Evolutionary conservation across 371 early-diverging fungal genomes (phyloP), one percentile per base, ranked within the genome.

Genomic region (Choanephora cucurbitarum): DNA sequence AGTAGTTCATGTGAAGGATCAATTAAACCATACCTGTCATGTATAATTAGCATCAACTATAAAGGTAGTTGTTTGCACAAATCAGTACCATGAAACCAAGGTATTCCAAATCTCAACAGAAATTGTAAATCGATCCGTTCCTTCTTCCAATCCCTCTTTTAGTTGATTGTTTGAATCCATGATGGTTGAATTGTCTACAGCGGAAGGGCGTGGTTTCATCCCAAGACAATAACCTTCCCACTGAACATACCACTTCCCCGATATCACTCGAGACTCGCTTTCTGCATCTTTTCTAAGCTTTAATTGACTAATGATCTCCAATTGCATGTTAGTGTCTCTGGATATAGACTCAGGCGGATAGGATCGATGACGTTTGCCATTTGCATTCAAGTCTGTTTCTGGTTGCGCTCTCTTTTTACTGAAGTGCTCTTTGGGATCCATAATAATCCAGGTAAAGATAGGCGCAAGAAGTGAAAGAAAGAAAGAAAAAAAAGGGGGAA

Each of bases 21-120:
- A 21, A 24, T 21, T 11, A 49, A 19, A 9, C 41, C 42, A 23
- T 28, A 22, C 41, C 40, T 37, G 18, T 40, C 9, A 37, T 19
- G 7, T 24, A 18, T 8, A 9, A 7, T 49, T 17, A 33, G 34
- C 37, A 34, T 33, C 13, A 5, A 32, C 6, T 32, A 32, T 6
- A 32, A 32, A 9, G 15, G 17, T 21, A 9, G 31, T 42, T 23
- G 32, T 43, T 4, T 23, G 13, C 13, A n/a, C n/a, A n/a, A n/a
- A n/a, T n/a, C n/a, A n/a, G n/a, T 57, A 57, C 57, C 57, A 57
- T 8, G 14, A 1, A 6, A 43, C 15, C 1, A 57, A 34, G 34
- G n/a, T 22, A 1, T 24, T 15, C 57, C 57, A 57, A 21, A 50
- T 50, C n/a, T 15, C 34, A 7, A 49, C 21, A 2, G 44, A 33